Evolutionary conservation across 139 green algal species (phyloP).

Genomic region (Tetradesmus obliquus): DNA sequence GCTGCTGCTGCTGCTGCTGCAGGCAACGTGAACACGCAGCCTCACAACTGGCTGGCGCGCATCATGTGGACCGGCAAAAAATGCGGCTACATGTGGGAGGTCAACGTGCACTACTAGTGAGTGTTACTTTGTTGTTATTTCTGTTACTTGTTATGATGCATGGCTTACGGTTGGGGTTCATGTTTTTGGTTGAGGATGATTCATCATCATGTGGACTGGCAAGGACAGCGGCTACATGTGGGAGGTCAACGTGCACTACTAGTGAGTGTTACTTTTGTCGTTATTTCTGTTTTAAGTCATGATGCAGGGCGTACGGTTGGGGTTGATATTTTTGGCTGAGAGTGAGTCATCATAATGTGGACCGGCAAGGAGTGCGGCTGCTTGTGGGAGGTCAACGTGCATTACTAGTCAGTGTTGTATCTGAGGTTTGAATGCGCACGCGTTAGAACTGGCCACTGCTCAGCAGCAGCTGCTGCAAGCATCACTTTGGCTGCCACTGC

Average conservation of each 20-base stretch:
- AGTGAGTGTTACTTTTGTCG: neutral
- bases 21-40: slow-evolving; percentile 49
- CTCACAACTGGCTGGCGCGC: slow-evolving; percentile 12
- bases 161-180: too few species aligned
- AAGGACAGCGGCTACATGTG: slow-evolving; percentile 26
- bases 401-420: neutral
- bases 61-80: neutral
- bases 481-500: too few species aligned
- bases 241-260: slow-evolving; percentile 37
- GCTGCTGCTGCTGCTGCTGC: neutral
- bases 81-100: slow-evolving; percentile 32
- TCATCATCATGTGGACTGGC: neutral
- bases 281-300: too few species aligned
- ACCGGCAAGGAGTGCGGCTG: slow-evolving; percentile 10
- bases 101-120: slow-evolving; percentile 43
- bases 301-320: too few species aligned
- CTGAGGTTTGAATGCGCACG: too few species aligned
- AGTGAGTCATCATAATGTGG: neutral
- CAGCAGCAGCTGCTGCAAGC: too few species aligned
- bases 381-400: slow-evolving; percentile 35
- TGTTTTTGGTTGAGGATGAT: too few species aligned
- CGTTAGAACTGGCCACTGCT: too few species aligned
- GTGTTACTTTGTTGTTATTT: too few species aligned
- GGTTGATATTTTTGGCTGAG: too few species aligned
- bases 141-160: too few species aligned